These are phyloP conservation scores for Claviceps capensis DNA, from an alignment of 2,329 filamentous ascomycete species.

Conservation along the genomic window DNA sequence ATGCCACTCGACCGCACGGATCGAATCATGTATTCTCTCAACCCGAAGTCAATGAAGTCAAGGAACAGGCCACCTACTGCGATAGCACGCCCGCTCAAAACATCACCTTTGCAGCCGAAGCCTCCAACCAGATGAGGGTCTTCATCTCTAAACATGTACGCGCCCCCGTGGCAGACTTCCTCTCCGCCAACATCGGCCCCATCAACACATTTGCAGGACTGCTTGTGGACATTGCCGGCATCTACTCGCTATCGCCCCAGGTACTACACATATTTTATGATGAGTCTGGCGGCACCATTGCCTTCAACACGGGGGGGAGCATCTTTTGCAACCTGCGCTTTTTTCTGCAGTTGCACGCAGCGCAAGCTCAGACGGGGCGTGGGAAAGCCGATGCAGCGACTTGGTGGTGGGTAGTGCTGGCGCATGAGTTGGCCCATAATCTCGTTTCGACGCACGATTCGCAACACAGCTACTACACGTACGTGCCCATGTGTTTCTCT, in stretches of 20 bases:
- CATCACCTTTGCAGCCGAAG: constrained; percentile 55
- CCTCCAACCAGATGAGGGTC: constrained; percentile 59
- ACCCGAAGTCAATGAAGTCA: constrained; percentile 58
- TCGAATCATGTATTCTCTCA: constrained; percentile 59
- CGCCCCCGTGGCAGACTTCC: constrained; percentile 35
- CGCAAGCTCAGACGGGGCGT: constrained; percentile 24
- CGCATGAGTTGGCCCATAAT: constrained; percentile 93
- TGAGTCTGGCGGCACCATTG: constrained; percentile 64
- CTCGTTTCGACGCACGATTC: constrained; percentile 65
- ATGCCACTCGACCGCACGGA: constrained; percentile 63
- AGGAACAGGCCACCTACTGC: constrained; percentile 77
- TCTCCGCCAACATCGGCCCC: constrained; percentile 43
- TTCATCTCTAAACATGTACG: constrained; percentile 49
- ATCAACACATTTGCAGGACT: constrained; percentile 58
- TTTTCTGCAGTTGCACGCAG: constrained; percentile 65
- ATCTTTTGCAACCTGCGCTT: constrained; percentile 91
- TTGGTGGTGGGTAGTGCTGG: constrained; percentile 94
- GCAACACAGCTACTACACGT: constrained; percentile 73
- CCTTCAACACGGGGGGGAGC: constrained; percentile 77
- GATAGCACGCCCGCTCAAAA: constrained; percentile 64
- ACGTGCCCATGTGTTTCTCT: constrained; percentile 16
- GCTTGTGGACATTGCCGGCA: constrained; percentile 52
- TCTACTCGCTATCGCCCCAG: constrained; percentile 57
- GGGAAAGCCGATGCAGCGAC: constrained; percentile 55
- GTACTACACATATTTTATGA: constrained; percentile 84